phyloP scores from a whole-genome alignment of 805 yeast genomes.

The Candida maris region DNA sequence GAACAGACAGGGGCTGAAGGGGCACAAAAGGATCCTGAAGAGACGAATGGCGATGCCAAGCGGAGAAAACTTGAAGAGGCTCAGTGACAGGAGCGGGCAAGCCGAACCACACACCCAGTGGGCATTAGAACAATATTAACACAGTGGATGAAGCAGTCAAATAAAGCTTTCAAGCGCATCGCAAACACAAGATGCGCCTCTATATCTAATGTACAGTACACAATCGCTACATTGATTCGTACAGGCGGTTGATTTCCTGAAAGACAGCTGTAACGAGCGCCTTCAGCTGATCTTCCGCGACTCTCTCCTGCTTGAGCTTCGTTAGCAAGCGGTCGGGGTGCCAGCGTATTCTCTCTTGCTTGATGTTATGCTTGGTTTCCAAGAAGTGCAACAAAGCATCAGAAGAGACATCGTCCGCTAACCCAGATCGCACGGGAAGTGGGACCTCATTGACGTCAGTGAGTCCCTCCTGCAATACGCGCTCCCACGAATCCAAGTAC shows the following conservation, averaged over 20 bases:
- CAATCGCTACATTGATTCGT: slow-evolving; percentile 29
- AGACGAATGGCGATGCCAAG: slow-evolving; percentile 3
- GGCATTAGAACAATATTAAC: too few relatives aligned
- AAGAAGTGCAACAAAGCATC: slow-evolving; percentile 17
- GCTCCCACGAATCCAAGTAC: slow-evolving; percentile 26
- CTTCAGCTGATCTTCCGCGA: slow-evolving; percentile 3
- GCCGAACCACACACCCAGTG: too few relatives aligned
- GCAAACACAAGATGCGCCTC: too few relatives aligned
- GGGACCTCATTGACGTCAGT: slow-evolving; percentile 7
- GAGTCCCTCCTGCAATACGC: slow-evolving; percentile 4
- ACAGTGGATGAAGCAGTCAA: too few relatives aligned
- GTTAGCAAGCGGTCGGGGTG: slow-evolving; percentile 62
- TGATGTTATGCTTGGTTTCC: slow-evolving; percentile 24
- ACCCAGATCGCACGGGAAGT: slow-evolving; percentile 19
- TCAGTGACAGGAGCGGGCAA: not conserved
- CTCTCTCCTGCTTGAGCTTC: slow-evolving; percentile 10
- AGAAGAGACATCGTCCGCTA: slow-evolving; percentile 11
- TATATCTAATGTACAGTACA: too few relatives aligned
- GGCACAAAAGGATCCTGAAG: slow-evolving; percentile 20
- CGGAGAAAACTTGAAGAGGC: slow-evolving; percentile 1
- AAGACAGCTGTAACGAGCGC: slow-evolving; percentile 36
- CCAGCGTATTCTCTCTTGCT: slow-evolving; percentile 58
- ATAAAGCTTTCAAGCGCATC: too few relatives aligned
- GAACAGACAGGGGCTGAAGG: slow-evolving; percentile 25
- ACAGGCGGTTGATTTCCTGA: slow-evolving; percentile 40